phyloP scores from a whole-genome alignment of 2,329 filamentous ascomycete genomes.

The Fonsecaea pedrosoi region DNA sequence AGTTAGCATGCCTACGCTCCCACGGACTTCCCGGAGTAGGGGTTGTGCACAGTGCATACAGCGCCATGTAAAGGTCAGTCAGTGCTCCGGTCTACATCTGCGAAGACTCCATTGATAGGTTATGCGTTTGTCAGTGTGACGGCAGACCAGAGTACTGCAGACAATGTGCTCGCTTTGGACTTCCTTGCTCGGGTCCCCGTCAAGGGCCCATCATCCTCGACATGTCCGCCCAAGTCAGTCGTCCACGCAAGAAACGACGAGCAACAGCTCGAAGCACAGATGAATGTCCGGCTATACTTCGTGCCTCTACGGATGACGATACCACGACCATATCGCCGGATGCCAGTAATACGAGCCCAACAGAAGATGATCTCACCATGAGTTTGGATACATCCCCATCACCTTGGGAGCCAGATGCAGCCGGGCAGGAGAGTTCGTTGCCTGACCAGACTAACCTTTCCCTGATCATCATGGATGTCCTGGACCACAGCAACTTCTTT shows the following conservation, averaged over 20 bases:
- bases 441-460: background rate
- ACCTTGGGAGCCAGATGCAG: background rate
- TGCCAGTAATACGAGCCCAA: background rate
- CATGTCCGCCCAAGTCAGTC: constrained; percentile 9
- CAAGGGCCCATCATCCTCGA: constrained; percentile 20
- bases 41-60: constrained; percentile 16
- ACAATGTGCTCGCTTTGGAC: constrained; percentile 19
- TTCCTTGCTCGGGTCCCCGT: constrained; percentile 13
- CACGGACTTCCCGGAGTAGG: constrained; percentile 6
- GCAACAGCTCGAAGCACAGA: background rate
- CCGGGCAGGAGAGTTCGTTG: background rate
- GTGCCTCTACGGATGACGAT: background rate
- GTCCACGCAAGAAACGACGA: constrained; percentile 9
- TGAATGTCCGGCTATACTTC: background rate
- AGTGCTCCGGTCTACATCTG: background rate
- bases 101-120: background rate
- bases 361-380: background rate
- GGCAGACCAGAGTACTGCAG: constrained; percentile 10
- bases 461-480: background rate
- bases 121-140: constrained; percentile 7
- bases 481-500: background rate
- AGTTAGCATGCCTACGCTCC: background rate
- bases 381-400: background rate
- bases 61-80: constrained; percentile 20
- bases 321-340: background rate